Base-by-base conservation (phyloP, 2,329 filamentous ascomycete genomes). In the Ustulina deusta region DNA sequence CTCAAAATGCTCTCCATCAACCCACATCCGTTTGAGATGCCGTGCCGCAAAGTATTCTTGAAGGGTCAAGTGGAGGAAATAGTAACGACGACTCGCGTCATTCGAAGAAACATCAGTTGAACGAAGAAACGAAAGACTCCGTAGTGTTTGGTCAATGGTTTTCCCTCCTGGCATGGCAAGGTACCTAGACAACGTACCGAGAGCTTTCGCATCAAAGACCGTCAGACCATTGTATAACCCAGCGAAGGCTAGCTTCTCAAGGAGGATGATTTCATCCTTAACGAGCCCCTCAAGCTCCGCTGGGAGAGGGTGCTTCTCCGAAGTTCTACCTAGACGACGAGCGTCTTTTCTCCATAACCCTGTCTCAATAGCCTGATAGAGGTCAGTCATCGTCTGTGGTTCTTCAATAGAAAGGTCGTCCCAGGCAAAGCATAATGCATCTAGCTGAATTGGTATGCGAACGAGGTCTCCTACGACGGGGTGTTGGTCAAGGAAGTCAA, bases 21-120 rank as follows among this genome's bases (percentile, higher is more conserved):
- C 70, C 77, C 77, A 81, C 29, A 75, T 70, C 38, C 71, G 71
- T 22, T 75, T 74, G 68, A 82, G 81, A 69, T 81, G 80, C 25
- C 68, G 73, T 2, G 81, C 81, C 0, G 81, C 80, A 72, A 83
- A 83, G 60, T 75, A 82, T 69, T 83, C 81, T 64, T 83, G 80
- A 64, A 80, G 80, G 1, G 81, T 82, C 9, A 82, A 69, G 64
- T 83, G 81, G 29, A 82, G 36, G 57, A 83, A 83, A 65, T 82
- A 77, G 61, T 81, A 82, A 38, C 38, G 74, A 61, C 62, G 70
- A 34, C 56, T 38, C 27, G 22, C 13, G 29, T 61, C 22, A n/a
- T 71, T 40, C 11, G 60, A 13, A 17, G 17, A 65, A 25, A 27
- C 5, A 20, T 78, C 75, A 54, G 80, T 79, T 3, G 76, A 75